A percentile compares a stretch with the other conserved stretches of the same genome.
phyloP scores from a whole-genome alignment of 164 flowering plant species.

The Liquidambar formosana region DNA sequence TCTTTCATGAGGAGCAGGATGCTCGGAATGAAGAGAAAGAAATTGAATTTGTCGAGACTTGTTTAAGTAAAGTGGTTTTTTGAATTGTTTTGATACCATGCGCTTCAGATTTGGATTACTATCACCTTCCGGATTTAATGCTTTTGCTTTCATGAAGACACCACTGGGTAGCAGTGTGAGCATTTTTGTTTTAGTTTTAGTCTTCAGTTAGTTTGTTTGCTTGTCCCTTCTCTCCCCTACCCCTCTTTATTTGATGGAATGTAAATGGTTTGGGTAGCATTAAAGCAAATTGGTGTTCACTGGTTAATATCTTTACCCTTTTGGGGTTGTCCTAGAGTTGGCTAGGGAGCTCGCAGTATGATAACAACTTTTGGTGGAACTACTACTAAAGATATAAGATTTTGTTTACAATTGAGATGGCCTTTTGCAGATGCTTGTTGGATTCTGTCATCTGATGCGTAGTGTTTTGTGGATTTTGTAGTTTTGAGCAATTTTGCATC shows the following conservation, averaged over 20 bases:
- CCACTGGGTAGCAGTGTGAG: background rate
- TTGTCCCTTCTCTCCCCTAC: background rate
- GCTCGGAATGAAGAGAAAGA: background rate
- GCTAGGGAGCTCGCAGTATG: background rate
- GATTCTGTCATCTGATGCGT: constrained; percentile 4
- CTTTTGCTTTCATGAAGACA: background rate
- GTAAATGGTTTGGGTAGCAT: background rate
- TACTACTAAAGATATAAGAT: background rate
- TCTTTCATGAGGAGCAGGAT: background rate
- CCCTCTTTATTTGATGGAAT: background rate
- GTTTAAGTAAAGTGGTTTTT: background rate
- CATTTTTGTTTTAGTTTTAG: no score
- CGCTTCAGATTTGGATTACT: no score
- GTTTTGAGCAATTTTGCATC: constrained; percentile 99
- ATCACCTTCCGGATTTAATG: background rate
- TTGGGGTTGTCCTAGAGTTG: constrained; percentile 6
- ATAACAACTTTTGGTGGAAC: background rate
- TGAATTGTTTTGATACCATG: no score
- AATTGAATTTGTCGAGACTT: background rate
- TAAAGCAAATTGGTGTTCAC: background rate
- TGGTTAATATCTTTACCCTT: background rate
- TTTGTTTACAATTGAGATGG: constrained; percentile 1
- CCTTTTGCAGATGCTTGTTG: background rate
- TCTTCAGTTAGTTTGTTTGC: no score
- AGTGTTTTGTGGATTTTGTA: constrained; percentile 29